Evolutionary conservation across 2,329 filamentous ascomycete genomes (phyloP), one percentile per base, ranked within the genome.

Genomic region (Penicillium digitatum): DNA sequence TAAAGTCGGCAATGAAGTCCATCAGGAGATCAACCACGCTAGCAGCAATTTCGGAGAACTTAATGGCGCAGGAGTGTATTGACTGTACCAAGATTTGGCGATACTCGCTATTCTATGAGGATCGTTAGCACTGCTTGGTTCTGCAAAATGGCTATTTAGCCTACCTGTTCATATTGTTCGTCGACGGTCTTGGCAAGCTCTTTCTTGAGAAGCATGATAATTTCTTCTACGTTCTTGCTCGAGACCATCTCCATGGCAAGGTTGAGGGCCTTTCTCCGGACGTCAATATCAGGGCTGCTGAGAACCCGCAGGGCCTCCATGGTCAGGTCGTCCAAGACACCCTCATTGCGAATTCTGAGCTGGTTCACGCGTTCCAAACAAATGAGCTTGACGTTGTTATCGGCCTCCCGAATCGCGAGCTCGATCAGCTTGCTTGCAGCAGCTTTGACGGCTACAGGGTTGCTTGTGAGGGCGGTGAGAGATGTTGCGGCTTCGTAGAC

Each of bases 331-430:
- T 97, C 92, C 55, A 99, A 76, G 20, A 97, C 86, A 49, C 92
- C 92, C 69, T 94, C 89, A 65, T 96, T 95, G 74, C 90, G 90
- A 71, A 87, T 86, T 65, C 92, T 84, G 59, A 96, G 75, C 67
- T 93, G 87, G 67, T 96, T 88, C 35, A 99, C 94, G 43, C 93
- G 88, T 69, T 97, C 94, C 40, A 99, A 81, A 20, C 99, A 94
- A 65, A 99, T 99, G 43, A 99, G 86, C 78, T 99, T 99, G 61
- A 99, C 94, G 70, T 99, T 99, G 80, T 99, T 99, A 74, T 99
- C 94, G 0, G 94, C 87, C 76, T 97, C 94, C 77, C 95, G 96
- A 72, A 99, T 96, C 71, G 89, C 91, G 9, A 99, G 81, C 74
- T 99, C 94, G 61, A 97, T 96, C 72, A 99, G 94, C 71, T 99